These are phyloP conservation scores for Beta corolliflora DNA, from an alignment of 179 eudicot species.

Conservation along the genomic window DNA sequence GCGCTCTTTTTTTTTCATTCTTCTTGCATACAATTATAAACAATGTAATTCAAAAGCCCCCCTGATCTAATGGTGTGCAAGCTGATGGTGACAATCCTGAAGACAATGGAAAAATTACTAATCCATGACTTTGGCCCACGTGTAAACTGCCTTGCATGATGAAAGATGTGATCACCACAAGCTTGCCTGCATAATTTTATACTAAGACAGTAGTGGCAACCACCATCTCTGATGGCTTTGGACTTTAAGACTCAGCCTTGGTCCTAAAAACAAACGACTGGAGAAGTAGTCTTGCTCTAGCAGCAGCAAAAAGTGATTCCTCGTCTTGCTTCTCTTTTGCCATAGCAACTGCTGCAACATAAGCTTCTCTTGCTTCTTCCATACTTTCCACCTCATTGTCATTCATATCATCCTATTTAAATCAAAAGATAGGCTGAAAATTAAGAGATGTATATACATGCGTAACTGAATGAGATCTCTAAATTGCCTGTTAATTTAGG, in stretches of 20 bases:
- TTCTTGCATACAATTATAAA: slow-evolving; percentile 4
- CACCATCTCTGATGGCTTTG: no score
- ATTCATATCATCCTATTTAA: slow-evolving; percentile 55
- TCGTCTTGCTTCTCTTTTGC: slow-evolving; percentile 79
- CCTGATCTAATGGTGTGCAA: slow-evolving; percentile 13
- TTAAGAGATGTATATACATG: no score
- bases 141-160: slow-evolving; percentile 22
- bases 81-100: slow-evolving; percentile 13
- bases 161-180: slow-evolving; percentile 32
- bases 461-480: no score
- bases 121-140: neutral
- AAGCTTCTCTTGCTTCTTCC: slow-evolving; percentile 75
- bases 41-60: slow-evolving; percentile 15
- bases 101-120: neutral
- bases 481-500: no score
- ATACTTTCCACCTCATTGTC: slow-evolving; percentile 56
- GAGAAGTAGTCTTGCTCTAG: slow-evolving; percentile 62
- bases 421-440: neutral
- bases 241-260: neutral
- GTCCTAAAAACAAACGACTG: slow-evolving; percentile 58
- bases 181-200: slow-evolving; percentile 17
- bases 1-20: neutral
- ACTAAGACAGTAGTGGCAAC: neutral
- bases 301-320: slow-evolving; percentile 68
- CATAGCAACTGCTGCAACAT: slow-evolving; percentile 65